A percentile compares a stretch with the other conserved stretches of the same genome.
Conservation (phyloP, 1,139 yeast species). For the Eremothecium coryli region DNA sequence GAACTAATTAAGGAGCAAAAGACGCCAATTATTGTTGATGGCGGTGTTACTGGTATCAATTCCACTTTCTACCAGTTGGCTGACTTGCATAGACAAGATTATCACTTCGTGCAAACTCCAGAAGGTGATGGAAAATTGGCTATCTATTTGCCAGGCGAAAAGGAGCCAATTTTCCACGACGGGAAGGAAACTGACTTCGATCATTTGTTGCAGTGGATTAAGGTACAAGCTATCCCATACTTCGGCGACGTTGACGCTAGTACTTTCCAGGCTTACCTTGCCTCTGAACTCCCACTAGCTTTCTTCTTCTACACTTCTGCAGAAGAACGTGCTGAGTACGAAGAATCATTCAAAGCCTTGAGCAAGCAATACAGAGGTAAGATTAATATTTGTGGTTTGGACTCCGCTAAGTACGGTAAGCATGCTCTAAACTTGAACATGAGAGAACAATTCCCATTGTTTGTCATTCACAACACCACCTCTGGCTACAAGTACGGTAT, state of each 20-base stretch:
- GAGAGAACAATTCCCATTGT: slow-evolving; percentile 80
- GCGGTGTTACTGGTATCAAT: slow-evolving; percentile 19
- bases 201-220: slow-evolving; percentile 46
- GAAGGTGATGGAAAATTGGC: slow-evolving; percentile 27
- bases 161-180: slow-evolving; percentile 37
- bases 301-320: slow-evolving; percentile 72
- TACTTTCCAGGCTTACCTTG: slow-evolving; percentile 69
- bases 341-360: slow-evolving; percentile 45
- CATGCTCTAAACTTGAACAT: slow-evolving; percentile 86
- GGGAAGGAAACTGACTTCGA: slow-evolving; percentile 33
- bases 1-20: slow-evolving; percentile 9
- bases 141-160: slow-evolving; percentile 20
- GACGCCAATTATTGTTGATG: slow-evolving; percentile 20
- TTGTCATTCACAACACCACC: slow-evolving; percentile 70
- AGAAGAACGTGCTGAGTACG: slow-evolving; percentile 55
- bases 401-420: slow-evolving; percentile 71
- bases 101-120: slow-evolving; percentile 44
- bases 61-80: slow-evolving; percentile 24
- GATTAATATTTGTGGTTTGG: slow-evolving; percentile 80
- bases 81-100: slow-evolving; percentile 46
- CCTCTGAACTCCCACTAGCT: slow-evolving; percentile 67
- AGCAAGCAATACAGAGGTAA: slow-evolving; percentile 74
- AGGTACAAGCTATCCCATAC: slow-evolving; percentile 67
- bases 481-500: slow-evolving; percentile 70
- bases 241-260: slow-evolving; percentile 86